A percentile compares a stretch with the other conserved stretches of the same genome.
Evolutionary conservation across 306 rosid genomes (phyloP).

Genomic region (Dryas drummondii): DNA sequence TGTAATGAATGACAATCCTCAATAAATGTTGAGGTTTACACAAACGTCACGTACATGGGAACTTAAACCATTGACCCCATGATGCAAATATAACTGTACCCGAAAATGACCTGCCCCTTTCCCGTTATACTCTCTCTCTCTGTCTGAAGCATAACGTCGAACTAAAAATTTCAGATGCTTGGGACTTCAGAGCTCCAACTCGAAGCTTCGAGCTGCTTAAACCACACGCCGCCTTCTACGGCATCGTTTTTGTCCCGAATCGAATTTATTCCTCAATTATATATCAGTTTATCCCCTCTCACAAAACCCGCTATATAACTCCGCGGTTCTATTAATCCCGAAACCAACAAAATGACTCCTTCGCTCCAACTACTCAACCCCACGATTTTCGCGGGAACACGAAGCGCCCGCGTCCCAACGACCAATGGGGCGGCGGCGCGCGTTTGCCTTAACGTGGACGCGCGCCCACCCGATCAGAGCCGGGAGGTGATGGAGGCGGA

Average conservation of each 20-base stretch:
- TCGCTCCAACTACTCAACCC: conserved; percentile 1
- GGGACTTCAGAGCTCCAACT: neutral
- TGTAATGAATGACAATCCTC: no score
- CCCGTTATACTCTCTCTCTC: neutral
- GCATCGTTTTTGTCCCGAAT: neutral
- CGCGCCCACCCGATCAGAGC: neutral
- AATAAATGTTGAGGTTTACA: no score
- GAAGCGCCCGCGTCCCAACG: neutral
- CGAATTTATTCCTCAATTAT: neutral
- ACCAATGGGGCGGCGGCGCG: neutral
- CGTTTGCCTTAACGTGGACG: conserved; percentile 11
- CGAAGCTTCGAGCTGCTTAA: neutral
- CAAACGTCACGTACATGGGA: neutral
- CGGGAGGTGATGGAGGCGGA: conserved; percentile 23
- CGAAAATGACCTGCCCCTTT: neutral
- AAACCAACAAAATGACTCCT: conserved; percentile 7
- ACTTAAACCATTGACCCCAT: neutral
- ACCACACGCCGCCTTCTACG: neutral
- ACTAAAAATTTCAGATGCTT: neutral
- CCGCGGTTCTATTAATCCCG: neutral
- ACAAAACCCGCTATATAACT: neutral
- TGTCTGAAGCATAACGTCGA: neutral
- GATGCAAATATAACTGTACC: neutral
- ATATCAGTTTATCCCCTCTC: neutral
- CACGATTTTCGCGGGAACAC: neutral